Percentiles rank a stretch among this genome's conserved stretches.
Evolutionary conservation across 345 rosid genomes (phyloP).

Genomic region (Moricandia arvensis): DNA sequence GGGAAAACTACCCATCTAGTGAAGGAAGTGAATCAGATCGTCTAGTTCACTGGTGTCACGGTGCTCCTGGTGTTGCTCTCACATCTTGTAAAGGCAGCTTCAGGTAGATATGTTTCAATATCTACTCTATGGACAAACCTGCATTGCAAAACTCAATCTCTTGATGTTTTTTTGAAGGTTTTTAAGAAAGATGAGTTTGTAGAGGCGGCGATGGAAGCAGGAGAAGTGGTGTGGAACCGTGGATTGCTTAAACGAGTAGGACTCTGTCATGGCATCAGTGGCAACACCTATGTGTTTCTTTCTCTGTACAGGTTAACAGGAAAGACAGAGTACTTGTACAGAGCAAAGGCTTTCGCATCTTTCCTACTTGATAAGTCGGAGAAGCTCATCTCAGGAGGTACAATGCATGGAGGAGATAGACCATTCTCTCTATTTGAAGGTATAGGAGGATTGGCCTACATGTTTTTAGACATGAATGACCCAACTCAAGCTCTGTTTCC

Average conservation of each 20-base stretch:
- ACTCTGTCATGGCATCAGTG: constrained; percentile 71
- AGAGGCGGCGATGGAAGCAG: constrained; percentile 61
- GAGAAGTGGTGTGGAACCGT: constrained; percentile 58
- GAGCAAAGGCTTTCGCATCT: constrained; percentile 63
- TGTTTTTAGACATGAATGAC: constrained; percentile 56
- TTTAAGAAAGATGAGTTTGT: constrained; percentile 49
- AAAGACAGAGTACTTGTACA: constrained; percentile 43
- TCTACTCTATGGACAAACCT: too few relatives aligned
- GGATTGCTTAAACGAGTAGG: constrained; percentile 75
- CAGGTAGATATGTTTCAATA: constrained; percentile 38
- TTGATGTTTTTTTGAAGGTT: constrained; percentile 31
- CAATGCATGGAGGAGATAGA: constrained; percentile 65
- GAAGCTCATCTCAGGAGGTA: constrained; percentile 50
- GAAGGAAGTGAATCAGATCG: constrained; percentile 46
- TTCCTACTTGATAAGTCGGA: constrained; percentile 56
- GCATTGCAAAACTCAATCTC: background rate
- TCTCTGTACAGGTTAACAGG: constrained; percentile 53
- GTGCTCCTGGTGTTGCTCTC: constrained; percentile 69
- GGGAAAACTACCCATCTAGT: constrained; percentile 63
- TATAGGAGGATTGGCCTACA: constrained; percentile 60
- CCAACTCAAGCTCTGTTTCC: constrained; percentile 59
- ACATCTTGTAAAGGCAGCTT: constrained; percentile 63
- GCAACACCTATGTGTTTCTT: constrained; percentile 61
- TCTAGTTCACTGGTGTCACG: constrained; percentile 83
- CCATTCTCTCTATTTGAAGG: constrained; percentile 50